phyloP scores from a whole-genome alignment of 169 alveolate species.

The Plasmodium cynomolgi region DNA sequence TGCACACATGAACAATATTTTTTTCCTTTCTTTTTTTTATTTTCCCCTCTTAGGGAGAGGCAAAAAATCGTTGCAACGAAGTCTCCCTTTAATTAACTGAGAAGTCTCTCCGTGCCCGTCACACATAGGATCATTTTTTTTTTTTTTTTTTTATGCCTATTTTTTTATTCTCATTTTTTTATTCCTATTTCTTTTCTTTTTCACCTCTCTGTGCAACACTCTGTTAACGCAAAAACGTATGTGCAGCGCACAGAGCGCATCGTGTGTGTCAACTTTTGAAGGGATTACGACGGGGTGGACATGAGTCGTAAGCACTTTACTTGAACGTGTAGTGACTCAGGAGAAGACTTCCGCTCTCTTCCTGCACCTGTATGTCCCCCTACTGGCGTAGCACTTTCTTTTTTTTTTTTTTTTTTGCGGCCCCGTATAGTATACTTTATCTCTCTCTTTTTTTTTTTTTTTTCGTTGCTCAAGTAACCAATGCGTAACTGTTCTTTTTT shows the following conservation, averaged over 20 bases:
- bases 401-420: not conserved
- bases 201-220: not conserved
- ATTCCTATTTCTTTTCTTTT: not conserved
- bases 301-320: not conserved
- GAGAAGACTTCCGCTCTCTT: not conserved
- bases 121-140: not conserved
- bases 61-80: slow-evolving; percentile 65
- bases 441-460: not conserved
- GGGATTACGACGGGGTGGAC: not conserved
- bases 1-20: not conserved
- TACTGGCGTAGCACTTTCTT: not conserved
- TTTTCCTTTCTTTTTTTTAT: not conserved
- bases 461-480: not conserved
- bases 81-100: slow-evolving; percentile 46
- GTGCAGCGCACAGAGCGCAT: not conserved
- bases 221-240: not conserved
- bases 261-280: not conserved
- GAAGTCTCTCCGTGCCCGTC: not conserved
- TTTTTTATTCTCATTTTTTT: not conserved
- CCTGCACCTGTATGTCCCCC: not conserved
- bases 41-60: slow-evolving; percentile 44
- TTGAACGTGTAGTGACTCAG: not conserved
- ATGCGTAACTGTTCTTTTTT: not conserved
- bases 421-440: not conserved
- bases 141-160: slow-evolving; percentile 21